phyloP scores from a whole-genome alignment of 495 filamentous ascomycete genomes.

The Saxispiralis lemnorum region DNA sequence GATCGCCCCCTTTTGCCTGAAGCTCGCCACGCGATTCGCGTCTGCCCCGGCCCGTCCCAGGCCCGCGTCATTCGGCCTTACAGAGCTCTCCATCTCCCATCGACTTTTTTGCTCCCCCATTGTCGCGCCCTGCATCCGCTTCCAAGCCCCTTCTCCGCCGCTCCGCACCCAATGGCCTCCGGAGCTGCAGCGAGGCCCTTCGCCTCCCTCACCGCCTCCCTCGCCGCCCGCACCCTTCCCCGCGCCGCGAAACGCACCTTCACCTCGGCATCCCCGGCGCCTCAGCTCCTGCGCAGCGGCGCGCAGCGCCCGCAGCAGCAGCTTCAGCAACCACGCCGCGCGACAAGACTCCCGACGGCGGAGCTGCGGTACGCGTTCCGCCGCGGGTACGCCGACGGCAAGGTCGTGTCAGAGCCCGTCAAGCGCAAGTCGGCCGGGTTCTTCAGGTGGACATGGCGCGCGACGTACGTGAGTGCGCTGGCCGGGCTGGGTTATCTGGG shows the following conservation, averaged over 20 bases:
- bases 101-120: no score
- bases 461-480: conserved; percentile 52
- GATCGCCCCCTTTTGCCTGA: no score
- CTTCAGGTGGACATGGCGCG: conserved; percentile 57
- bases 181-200: conserved; percentile 11
- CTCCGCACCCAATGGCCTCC: conserved; percentile 11
- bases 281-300: conserved; percentile 1
- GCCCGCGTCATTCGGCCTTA: no score
- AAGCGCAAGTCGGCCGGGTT: conserved; percentile 25
- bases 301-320: not conserved
- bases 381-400: conserved; percentile 12
- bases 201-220: conserved; percentile 8
- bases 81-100: no score
- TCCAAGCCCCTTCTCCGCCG: no score
- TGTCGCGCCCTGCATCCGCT: no score
- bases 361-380: conserved; percentile 10
- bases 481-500: conserved; percentile 50
- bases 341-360: not conserved
- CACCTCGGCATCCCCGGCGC: conserved; percentile 6
- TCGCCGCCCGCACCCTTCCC: conserved; percentile 8
- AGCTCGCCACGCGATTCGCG: no score
- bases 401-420: conserved; percentile 13
- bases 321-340: not conserved
- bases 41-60: no score
- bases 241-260: conserved; percentile 2